A percentile compares a stretch with the other conserved stretches of the same genome.
Conservation (phyloP, 805 yeast genomes). For the Suhomyces sp. region DNA sequence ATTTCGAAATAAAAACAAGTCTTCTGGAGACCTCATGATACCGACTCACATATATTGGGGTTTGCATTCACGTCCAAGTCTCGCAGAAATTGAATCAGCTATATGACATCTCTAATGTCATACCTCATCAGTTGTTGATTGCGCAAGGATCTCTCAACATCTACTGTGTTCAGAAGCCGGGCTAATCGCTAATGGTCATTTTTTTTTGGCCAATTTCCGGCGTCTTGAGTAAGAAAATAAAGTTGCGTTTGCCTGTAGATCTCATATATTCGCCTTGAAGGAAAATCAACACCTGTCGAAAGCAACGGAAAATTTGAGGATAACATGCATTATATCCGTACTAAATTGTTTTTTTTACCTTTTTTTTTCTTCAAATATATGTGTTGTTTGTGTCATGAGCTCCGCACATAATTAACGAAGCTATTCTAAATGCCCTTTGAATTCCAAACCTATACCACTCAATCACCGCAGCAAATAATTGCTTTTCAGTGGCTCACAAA, state of each 20-base stretch:
- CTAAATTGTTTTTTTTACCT: neutral
- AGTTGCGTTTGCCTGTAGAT: neutral
- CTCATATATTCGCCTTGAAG: neutral
- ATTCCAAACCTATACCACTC: neutral
- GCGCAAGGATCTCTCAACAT: neutral
- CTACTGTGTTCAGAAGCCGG: no score
- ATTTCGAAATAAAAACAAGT: neutral
- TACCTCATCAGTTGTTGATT: neutral
- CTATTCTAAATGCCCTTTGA: neutral
- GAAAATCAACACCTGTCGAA: neutral
- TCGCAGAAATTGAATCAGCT: neutral
- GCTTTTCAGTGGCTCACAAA: neutral
- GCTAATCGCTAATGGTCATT: neutral
- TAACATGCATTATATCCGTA: neutral
- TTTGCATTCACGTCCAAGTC: neutral
- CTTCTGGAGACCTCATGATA: neutral
- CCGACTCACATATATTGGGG: neutral
- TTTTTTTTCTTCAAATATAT: neutral
- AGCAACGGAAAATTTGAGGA: neutral
- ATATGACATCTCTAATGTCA: neutral
- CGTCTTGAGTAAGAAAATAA: neutral
- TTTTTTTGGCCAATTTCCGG: neutral
- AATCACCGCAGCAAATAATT: neutral
- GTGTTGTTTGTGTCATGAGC: neutral
- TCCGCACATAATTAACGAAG: neutral